Conservation (phyloP, 345 rosid species). For the Viola odorata region DNA sequence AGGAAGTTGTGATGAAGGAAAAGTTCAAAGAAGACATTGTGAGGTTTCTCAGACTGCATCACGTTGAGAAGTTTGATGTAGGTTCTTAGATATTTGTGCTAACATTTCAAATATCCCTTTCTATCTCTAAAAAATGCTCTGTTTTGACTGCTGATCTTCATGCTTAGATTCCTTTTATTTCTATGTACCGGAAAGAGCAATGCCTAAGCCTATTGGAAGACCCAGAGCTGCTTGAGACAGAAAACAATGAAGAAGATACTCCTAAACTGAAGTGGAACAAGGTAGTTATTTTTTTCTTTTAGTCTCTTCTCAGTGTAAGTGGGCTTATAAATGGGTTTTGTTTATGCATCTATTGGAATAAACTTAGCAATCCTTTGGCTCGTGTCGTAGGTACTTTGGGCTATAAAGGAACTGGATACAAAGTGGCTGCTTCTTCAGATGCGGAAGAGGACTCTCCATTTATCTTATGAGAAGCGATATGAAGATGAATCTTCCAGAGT, state of each 20-base stretch:
- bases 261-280: constrained; percentile 72
- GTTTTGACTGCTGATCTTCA: constrained; percentile 4
- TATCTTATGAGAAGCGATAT: constrained; percentile 73
- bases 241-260: constrained; percentile 39
- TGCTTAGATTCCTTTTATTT: constrained; percentile 79
- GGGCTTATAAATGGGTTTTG: too few relatives aligned
- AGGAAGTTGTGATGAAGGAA: constrained; percentile 16
- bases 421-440: constrained; percentile 96
- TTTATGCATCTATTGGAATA: too few relatives aligned
- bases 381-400: constrained; percentile 68
- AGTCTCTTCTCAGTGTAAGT: too few relatives aligned
- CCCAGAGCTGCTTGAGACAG: constrained; percentile 37
- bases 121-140: too few relatives aligned
- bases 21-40: constrained; percentile 50
- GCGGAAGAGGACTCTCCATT: constrained; percentile 74
- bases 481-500: constrained; percentile 85
- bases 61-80: constrained; percentile 90
- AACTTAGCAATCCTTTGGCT: not conserved
- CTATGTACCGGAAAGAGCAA: constrained; percentile 88
- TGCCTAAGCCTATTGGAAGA: constrained; percentile 68
- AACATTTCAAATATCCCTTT: not conserved
- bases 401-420: constrained; percentile 73
- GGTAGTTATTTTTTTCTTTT: constrained; percentile 27
- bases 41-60: constrained; percentile 64
- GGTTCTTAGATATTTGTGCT: constrained; percentile 22